Evolutionary conservation across 75 land plant genomes (phyloP).

Genomic region (Sequoiadendron giganteum): DNA sequence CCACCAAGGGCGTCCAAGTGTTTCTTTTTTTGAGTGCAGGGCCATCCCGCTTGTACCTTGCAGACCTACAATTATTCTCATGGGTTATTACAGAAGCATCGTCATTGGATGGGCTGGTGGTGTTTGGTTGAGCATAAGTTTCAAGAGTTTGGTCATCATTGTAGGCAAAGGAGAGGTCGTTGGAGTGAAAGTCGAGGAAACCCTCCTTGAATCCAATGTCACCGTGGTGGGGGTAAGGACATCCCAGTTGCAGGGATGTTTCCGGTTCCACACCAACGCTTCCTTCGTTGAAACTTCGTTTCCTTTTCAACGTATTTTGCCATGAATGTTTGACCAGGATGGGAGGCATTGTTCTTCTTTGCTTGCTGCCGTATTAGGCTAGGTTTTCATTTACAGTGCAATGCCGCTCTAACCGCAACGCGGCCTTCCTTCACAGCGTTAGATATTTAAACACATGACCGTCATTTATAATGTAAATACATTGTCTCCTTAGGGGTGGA

Average conservation of each 20-base stretch:
- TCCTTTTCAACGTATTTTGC: too few relatives aligned
- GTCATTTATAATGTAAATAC: too few relatives aligned
- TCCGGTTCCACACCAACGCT: not conserved
- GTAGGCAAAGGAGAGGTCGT: not conserved
- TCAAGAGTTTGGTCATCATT: not conserved
- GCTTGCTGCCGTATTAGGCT: too few relatives aligned
- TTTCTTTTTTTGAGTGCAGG: not conserved
- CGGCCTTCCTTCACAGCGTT: too few relatives aligned
- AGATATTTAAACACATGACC: too few relatives aligned
- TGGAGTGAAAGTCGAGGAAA: not conserved
- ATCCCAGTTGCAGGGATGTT: not conserved
- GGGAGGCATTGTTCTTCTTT: not conserved
- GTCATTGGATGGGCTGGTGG: not conserved
- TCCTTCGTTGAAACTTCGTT: too few relatives aligned
- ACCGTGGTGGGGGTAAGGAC: not conserved
- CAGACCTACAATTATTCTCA: not conserved
- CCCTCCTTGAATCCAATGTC: not conserved
- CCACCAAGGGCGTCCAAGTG: not conserved
- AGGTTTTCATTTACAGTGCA: too few relatives aligned
- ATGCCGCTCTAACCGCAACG: too few relatives aligned
- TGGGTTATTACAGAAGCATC: not conserved
- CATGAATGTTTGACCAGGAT: not conserved
- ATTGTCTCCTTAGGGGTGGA: too few relatives aligned
- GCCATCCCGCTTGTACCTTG: not conserved
- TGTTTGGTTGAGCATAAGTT: not conserved